These are phyloP conservation scores for Pyricularia sp. DNA, from an alignment of 2,329 filamentous ascomycete species.

Conservation along the genomic window DNA sequence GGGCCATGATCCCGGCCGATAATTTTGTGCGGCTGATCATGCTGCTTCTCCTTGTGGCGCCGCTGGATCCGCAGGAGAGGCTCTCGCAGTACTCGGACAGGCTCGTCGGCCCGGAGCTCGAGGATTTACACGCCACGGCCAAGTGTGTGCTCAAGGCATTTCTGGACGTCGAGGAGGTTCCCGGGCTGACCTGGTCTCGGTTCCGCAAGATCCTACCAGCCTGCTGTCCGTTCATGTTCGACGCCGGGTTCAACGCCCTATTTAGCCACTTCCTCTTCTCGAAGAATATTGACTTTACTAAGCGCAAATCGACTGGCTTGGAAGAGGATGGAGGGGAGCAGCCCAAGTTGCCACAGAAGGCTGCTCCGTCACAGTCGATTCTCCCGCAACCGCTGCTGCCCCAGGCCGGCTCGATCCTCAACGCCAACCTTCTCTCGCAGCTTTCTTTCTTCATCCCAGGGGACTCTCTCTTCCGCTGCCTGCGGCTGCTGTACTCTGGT, in stretches of 20 bases:
- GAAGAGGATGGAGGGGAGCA: conserved; percentile 3
- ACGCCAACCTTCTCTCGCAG: conserved; percentile 55
- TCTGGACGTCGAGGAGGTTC: conserved; percentile 52
- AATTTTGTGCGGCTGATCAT: conserved; percentile 64
- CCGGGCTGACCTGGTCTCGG: conserved; percentile 51
- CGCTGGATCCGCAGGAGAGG: conserved; percentile 54
- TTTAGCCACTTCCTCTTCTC: conserved; percentile 72
- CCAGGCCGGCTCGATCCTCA: conserved; percentile 52
- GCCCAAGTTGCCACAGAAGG: background rate
- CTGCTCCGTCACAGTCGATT: conserved; percentile 7
- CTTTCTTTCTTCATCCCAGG: conserved; percentile 65
- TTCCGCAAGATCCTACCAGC: conserved; percentile 52
- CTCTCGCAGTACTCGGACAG: conserved; percentile 51
- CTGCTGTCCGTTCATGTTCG: conserved; percentile 57
- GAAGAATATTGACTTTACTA: conserved; percentile 58
- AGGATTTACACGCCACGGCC: conserved; percentile 50
- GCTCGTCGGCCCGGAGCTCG: conserved; percentile 44
- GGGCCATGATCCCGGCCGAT: conserved; percentile 64
- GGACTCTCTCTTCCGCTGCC: conserved; percentile 51
- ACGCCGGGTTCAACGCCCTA: conserved; percentile 50
- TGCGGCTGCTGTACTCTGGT: conserved; percentile 62
- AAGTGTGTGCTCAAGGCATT: conserved; percentile 59
- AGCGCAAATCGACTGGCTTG: conserved; percentile 23
- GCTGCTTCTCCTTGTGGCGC: conserved; percentile 58
- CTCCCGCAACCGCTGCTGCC: conserved; percentile 35